Evolutionary conservation across 2,329 filamentous ascomycete genomes (phyloP).

Genomic region (Madurella fahalii): DNA sequence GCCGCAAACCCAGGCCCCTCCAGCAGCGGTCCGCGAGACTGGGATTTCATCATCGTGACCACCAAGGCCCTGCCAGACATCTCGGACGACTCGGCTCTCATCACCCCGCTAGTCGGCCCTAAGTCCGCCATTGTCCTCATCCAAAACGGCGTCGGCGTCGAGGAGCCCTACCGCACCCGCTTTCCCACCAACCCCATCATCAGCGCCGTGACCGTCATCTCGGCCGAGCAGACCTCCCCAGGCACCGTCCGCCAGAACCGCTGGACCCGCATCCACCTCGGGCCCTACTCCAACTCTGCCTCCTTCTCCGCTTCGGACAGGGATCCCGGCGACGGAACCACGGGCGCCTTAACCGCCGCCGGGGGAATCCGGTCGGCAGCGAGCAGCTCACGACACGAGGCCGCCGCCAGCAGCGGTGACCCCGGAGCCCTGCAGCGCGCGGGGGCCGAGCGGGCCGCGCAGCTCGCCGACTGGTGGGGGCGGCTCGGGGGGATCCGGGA

Average conservation of each 20-base stretch:
- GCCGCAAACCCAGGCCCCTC: constrained; percentile 27
- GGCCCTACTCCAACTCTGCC: constrained; percentile 54
- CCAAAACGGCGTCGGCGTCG: constrained; percentile 68
- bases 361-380: background rate
- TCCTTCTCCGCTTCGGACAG: constrained; percentile 4
- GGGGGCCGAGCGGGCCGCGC: constrained; percentile 41
- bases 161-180: constrained; percentile 58
- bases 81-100: constrained; percentile 56
- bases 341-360: constrained; percentile 10
- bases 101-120: constrained; percentile 55
- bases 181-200: constrained; percentile 60
- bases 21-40: constrained; percentile 16
- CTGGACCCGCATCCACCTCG: constrained; percentile 69
- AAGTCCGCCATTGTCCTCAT: constrained; percentile 60
- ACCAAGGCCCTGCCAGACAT: constrained; percentile 66
- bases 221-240: constrained; percentile 60
- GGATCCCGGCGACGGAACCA: constrained; percentile 8
- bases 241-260: constrained; percentile 66
- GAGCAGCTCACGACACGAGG: background rate
- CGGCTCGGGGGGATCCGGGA: constrained; percentile 59
- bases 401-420: constrained; percentile 4
- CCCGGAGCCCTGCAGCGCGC: constrained; percentile 29
- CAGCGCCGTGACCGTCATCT: constrained; percentile 66
- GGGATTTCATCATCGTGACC: constrained; percentile 64
- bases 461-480: constrained; percentile 52